These are phyloP conservation scores for Cercophora samala DNA, from an alignment of 495 filamentous ascomycete genomes.

Conservation along the genomic window DNA sequence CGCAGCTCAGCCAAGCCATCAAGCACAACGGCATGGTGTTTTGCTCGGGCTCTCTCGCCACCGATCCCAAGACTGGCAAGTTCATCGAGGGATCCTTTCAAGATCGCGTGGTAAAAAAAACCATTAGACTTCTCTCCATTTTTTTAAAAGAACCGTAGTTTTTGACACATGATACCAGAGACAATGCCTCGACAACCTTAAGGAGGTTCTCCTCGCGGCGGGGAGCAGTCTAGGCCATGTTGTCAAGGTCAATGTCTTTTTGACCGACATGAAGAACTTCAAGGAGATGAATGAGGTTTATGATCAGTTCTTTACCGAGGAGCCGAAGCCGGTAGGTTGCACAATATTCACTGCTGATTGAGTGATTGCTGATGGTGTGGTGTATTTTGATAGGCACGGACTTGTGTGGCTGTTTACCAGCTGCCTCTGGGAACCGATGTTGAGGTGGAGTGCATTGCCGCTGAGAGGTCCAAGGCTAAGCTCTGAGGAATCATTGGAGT, in stretches of 20 bases:
- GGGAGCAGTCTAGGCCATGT: conserved; percentile 58
- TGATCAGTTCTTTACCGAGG: conserved; percentile 52
- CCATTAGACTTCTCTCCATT: no score
- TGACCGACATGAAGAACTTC: conserved; percentile 65
- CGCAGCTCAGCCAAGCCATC: conserved; percentile 56
- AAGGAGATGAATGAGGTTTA: conserved; percentile 61
- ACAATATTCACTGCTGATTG: not conserved
- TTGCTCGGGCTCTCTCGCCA: conserved; percentile 54
- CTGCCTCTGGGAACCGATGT: conserved; percentile 65
- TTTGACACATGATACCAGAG: conserved; percentile 23
- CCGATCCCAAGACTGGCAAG: conserved; percentile 48
- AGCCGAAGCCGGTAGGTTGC: conserved; percentile 51
- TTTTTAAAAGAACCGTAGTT: no score
- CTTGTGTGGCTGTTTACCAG: conserved; percentile 66
- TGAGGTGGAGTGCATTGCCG: conserved; percentile 67
- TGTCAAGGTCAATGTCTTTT: conserved; percentile 65
- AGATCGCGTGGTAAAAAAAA: conserved; percentile 50
- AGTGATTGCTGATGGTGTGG: conserved; percentile 1
- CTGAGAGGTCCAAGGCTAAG: conserved; percentile 23
- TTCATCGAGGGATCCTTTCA: conserved; percentile 53
- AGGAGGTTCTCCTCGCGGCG: conserved; percentile 57
- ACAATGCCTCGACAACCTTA: conserved; percentile 59
- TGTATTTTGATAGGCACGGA: conserved; percentile 41
- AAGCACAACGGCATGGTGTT: conserved; percentile 57
- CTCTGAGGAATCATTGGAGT: conserved; percentile 1